These are phyloP conservation scores for Bacidia rubella DNA, from an alignment of 495 filamentous ascomycete genomes.

Conservation along the genomic window DNA sequence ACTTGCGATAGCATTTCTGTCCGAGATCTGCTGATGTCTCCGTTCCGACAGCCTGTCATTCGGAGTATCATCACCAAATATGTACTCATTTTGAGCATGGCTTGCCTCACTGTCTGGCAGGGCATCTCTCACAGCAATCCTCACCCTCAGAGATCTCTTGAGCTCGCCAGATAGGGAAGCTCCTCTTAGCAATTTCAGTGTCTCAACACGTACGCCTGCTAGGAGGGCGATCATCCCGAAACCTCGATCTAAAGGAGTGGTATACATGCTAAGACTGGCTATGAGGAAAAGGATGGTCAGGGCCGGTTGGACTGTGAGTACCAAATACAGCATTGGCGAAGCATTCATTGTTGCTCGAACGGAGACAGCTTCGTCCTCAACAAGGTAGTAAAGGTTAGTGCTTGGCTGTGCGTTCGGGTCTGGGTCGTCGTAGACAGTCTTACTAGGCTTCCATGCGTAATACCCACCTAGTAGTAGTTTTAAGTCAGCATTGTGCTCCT, in stretches of 20 bases:
- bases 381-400: background rate
- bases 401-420: background rate
- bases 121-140: no score
- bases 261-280: background rate
- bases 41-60: no score
- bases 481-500: no score
- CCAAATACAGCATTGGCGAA: slow-evolving; percentile 1
- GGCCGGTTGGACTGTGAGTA: background rate
- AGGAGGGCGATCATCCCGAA: slow-evolving; percentile 4
- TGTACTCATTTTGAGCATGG: no score
- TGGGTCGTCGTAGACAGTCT: background rate
- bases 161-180: slow-evolving; percentile 1
- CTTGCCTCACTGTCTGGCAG: no score
- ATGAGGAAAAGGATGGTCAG: background rate
- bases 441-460: background rate
- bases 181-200: slow-evolving; percentile 2
- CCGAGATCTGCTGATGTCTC: no score
- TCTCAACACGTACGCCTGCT: background rate
- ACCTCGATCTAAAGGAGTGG: background rate
- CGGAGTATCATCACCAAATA: no score
- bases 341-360: slow-evolving; percentile 2
- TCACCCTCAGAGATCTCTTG: background rate
- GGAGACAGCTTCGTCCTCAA: background rate
- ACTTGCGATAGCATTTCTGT: no score
- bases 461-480: no score